phyloP scores from a whole-genome alignment of 2,329 filamentous ascomycete species.

The Xylariaceae sp. region DNA sequence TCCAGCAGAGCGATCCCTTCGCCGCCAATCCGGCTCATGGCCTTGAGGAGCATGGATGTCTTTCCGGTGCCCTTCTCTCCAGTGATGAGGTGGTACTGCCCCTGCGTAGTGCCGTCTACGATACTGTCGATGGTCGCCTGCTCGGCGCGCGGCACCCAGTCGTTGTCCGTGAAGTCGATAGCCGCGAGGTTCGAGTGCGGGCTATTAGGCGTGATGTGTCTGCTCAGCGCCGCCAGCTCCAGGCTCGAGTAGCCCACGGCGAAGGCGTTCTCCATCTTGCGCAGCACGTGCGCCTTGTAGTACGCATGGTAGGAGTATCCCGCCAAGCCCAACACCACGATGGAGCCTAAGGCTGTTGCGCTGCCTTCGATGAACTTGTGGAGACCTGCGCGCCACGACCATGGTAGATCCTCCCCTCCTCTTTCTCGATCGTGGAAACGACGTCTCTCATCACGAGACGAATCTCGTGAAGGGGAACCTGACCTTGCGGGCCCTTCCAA shows the following conservation, averaged over 20 bases:
- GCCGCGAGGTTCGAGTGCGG: conserved; percentile 12
- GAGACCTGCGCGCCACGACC: conserved; percentile 9
- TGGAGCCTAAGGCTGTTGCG: conserved; percentile 27
- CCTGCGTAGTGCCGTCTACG: conserved; percentile 62
- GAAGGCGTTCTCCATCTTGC: conserved; percentile 70
- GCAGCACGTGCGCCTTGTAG: conserved; percentile 64
- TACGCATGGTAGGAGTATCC: conserved; percentile 32
- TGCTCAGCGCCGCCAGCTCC: conserved; percentile 48
- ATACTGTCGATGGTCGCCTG: conserved; percentile 79
- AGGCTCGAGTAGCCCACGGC: conserved; percentile 60
- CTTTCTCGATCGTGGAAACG: too few species aligned
- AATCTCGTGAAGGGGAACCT: too few species aligned
- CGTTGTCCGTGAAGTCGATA: conserved; percentile 14
- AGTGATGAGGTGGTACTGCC: conserved; percentile 86
- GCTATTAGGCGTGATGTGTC: conserved; percentile 18
- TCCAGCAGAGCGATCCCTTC: conserved; percentile 93
- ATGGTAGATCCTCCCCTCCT: too few species aligned
- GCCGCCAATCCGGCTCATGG: conserved; percentile 88
- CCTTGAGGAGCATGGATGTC: conserved; percentile 90
- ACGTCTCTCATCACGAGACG: too few species aligned
- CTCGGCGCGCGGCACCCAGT: conserved; percentile 82
- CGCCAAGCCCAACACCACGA: conserved; percentile 26
- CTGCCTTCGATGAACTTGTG: conserved; percentile 27
- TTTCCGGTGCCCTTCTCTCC: conserved; percentile 97
- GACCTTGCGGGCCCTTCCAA: too few species aligned